Percentiles rank a stretch among this genome's conserved stretches.
phyloP scores from a whole-genome alignment of 139 green algal genomes.

The Closterium sp. region DNA sequence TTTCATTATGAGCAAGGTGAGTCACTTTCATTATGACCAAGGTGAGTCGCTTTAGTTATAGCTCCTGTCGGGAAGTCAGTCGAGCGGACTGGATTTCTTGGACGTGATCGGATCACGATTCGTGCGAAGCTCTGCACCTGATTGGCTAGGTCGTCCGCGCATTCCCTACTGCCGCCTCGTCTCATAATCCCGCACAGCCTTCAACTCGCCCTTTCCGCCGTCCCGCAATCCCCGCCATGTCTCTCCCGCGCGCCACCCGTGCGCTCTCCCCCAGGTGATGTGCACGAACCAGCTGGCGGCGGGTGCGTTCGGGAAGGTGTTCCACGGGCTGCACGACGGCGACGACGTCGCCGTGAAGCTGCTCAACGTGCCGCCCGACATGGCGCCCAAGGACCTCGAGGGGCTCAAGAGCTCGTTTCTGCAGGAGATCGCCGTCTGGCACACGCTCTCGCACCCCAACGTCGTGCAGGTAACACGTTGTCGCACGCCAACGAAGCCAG shows the following conservation, averaged over 20 bases:
- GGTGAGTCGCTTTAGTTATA: no score
- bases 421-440: constrained; percentile 44
- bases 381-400: neutral
- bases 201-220: neutral
- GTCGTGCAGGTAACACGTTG: constrained; percentile 20
- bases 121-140: no score
- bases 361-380: constrained; percentile 13
- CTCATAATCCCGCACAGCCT: no score
- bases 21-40: no score
- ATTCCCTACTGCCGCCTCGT: no score
- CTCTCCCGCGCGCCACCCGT: no score
- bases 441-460: constrained; percentile 32
- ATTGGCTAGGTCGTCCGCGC: no score
- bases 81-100: no score
- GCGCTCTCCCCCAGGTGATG: constrained; percentile 9
- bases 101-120: no score
- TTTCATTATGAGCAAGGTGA: no score
- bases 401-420: constrained; percentile 3
- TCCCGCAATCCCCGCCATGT: neutral
- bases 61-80: no score
- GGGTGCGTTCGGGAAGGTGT: constrained; percentile 43
- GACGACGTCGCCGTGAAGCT: constrained; percentile 42
- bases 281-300: constrained; percentile 23
- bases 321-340: constrained; percentile 4
- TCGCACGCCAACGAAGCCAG: neutral